phyloP scores from a whole-genome alignment of 192 early-diverging fungal genomes.

The Rhizophagus clarus region DNA sequence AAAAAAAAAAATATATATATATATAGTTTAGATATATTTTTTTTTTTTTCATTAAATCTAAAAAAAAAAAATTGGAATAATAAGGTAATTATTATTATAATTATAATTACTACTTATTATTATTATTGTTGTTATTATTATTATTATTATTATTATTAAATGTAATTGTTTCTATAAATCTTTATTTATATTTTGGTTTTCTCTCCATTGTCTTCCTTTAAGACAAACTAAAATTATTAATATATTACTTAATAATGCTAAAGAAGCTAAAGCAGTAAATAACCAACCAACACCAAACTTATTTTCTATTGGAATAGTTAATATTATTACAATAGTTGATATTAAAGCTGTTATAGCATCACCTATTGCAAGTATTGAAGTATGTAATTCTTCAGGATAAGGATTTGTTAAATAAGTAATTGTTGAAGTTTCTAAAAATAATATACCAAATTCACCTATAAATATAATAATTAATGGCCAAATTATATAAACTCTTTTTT shows the following conservation, averaged over 20 bases:
- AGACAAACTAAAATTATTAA: background rate
- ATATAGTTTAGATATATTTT: no score
- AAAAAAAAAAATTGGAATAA: no score
- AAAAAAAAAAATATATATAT: no score
- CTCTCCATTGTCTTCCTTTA: conserved; percentile 12
- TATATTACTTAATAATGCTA: background rate
- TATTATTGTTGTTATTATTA: no score
- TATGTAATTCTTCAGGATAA: background rate
- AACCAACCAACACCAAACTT: conserved; percentile 21
- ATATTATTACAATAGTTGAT: conserved; percentile 11
- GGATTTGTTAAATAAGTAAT: background rate
- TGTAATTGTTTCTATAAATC: background rate
- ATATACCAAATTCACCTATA: background rate
- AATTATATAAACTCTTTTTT: conserved; percentile 25
- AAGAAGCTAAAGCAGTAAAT: conserved; percentile 10
- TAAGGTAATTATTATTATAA: no score
- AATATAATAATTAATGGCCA: conserved; percentile 36
- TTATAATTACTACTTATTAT: no score
- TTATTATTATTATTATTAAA: no score
- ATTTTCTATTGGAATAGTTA: background rate
- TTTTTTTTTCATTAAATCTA: no score
- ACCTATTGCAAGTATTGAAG: conserved; percentile 6
- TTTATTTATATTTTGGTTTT: background rate
- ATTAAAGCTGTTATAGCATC: conserved; percentile 11
- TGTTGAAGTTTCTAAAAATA: background rate